Evolutionary conservation across 2,329 filamentous ascomycete genomes (phyloP).

Genomic region (Fusarium haematococcum): DNA sequence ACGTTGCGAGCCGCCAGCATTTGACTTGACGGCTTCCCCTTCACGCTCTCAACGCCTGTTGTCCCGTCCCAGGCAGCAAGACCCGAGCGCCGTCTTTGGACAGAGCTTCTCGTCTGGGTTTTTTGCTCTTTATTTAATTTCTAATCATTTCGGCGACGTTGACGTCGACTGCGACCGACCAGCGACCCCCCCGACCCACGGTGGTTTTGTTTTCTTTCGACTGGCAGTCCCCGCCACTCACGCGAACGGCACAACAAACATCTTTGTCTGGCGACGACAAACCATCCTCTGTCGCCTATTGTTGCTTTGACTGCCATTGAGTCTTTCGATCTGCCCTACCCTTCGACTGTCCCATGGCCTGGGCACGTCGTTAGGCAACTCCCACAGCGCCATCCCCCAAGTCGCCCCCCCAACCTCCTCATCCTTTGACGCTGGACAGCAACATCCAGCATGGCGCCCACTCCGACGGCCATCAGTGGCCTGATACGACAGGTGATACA

Average conservation of each 20-base stretch:
- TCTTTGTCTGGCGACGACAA: conserved; percentile 12
- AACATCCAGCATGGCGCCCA: conserved; percentile 63
- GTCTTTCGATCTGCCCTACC: conserved; percentile 1
- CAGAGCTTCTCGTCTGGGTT: conserved; percentile 2
- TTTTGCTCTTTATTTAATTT: conserved; percentile 35
- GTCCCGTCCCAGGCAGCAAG: conserved; percentile 16
- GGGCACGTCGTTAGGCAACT: conserved; percentile 40
- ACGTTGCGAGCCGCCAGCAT: conserved; percentile 37
- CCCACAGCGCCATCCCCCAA: conserved; percentile 40
- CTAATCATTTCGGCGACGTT: conserved; percentile 36
- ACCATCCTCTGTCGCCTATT: conserved; percentile 14
- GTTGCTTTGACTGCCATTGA: conserved; percentile 14
- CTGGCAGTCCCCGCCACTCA: conserved; percentile 35
- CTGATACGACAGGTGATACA: conserved; percentile 70
- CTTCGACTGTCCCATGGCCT: conserved; percentile 43
- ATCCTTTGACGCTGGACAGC: conserved; percentile 33
- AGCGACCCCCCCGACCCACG: conserved; percentile 25
- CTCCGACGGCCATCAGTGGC: conserved; percentile 60
- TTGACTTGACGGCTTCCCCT: conserved; percentile 31
- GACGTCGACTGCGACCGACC: conserved; percentile 26
- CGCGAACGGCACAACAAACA: conserved; percentile 42
- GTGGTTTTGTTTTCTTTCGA: conserved; percentile 46
- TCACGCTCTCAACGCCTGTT: conserved; percentile 18
- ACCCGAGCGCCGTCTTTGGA: conserved; percentile 1
- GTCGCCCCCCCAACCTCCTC: conserved; percentile 7